Base-by-base conservation (phyloP, 2,329 filamentous ascomycete species). In the Beauveria rudraprayagi region DNA sequence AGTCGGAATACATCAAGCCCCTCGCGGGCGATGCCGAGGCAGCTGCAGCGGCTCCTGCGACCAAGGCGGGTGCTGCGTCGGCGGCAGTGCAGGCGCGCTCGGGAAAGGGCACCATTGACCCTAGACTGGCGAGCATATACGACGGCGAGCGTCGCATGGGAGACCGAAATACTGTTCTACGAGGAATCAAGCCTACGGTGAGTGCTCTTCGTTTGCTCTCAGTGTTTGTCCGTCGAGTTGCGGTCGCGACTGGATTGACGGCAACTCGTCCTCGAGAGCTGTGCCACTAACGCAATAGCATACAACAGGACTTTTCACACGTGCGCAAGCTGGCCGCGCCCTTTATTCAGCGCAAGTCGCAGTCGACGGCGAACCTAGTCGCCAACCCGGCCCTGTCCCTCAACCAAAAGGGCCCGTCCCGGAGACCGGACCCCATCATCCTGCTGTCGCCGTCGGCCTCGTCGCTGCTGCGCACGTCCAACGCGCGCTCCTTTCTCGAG, bases 401-500 rank as follows among this genome's bases (percentile, higher is more conserved):
- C 56, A 84, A 85, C 70, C 81, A 79, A 64, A 84, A 80, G 72
- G 67, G 71, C 14, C 76, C 79, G 34, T 70, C 73, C 51, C 77
- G 81, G 52, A 77, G 83, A 62, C 82, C 83, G 43, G 82, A 96
- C 71, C 94, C 94, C 54, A 99, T 99, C 75, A 97, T 99, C 72
- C 87, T 99, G 30, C 87, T 99, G 63, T 97, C 94, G 0, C 94
- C 94, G 1, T 97, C 93, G 1, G 94, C 93, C 11, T 97, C 93
- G 2, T 95, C 92, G 1, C 85, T 97, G 54, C 86, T 99, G 43
- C 92, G 93, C 72, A 91, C 97, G 84, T 90, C 91, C 58, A 99
- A 99, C 73, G 91, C 95, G 75, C 95, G 96, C 71, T 87, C 90
- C 34, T 97, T 99, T 80, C 88, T 99, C 65, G 88, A 93, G 72